Evolutionary conservation across 352 stramenopile species (phyloP).

Genomic region (Aphanomyces cochlioides): DNA sequence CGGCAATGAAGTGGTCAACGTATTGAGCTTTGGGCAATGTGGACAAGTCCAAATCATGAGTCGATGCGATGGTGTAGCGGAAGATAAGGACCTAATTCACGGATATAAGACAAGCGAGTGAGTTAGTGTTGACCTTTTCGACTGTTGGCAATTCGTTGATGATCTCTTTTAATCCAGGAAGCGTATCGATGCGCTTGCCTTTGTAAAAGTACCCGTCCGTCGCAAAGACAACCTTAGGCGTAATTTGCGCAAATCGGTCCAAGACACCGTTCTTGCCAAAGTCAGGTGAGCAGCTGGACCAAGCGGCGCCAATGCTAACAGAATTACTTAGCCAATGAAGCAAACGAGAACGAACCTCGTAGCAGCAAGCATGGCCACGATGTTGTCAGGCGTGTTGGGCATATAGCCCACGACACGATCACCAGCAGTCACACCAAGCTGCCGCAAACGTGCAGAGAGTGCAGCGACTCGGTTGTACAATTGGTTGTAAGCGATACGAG

Average conservation of each 20-base stretch:
- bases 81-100: slow-evolving; percentile 49
- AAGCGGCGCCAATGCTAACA: slow-evolving; percentile 52
- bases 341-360: slow-evolving; percentile 39
- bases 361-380: slow-evolving; percentile 67
- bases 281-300: slow-evolving; percentile 81
- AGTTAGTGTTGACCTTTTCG: slow-evolving; percentile 9
- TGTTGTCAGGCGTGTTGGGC: slow-evolving; percentile 64
- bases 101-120: neutral
- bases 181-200: slow-evolving; percentile 57
- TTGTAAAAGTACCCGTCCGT: slow-evolving; percentile 81
- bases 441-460: slow-evolving; percentile 42
- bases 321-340: neutral
- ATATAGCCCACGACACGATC: slow-evolving; percentile 69
- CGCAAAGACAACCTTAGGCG: slow-evolving; percentile 69
- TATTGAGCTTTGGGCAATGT: slow-evolving; percentile 53
- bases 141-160: slow-evolving; percentile 52
- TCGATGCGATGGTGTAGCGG: slow-evolving; percentile 53
- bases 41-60: slow-evolving; percentile 59
- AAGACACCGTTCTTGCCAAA: slow-evolving; percentile 80
- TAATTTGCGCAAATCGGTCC: slow-evolving; percentile 80
- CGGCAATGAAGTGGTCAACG: slow-evolving; percentile 48
- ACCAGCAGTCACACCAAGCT: slow-evolving; percentile 48
- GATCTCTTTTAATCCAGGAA: slow-evolving; percentile 57
- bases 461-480: slow-evolving; percentile 57
- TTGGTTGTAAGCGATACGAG: slow-evolving; percentile 56